phyloP scores from a whole-genome alignment of 768 basidiomycete genomes.

The Mycena rebaudengoi region DNA sequence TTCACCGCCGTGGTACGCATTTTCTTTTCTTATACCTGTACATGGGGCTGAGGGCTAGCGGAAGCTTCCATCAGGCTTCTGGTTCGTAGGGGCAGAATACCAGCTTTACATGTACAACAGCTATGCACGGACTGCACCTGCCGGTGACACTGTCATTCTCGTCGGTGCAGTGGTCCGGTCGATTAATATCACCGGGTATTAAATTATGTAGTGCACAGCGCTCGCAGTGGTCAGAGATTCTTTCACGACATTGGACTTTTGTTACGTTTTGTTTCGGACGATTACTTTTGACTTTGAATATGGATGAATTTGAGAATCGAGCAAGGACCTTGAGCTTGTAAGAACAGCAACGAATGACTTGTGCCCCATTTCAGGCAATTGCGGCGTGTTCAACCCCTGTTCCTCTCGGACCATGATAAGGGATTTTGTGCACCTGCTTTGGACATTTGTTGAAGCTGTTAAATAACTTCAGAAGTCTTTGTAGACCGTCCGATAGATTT shows the following conservation, averaged over 20 bases:
- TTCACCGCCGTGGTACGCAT: slow-evolving; percentile 9
- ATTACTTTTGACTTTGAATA: no score
- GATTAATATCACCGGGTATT: slow-evolving; percentile 13
- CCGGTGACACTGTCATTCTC: slow-evolving; percentile 1
- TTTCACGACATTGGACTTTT: slow-evolving; percentile 1
- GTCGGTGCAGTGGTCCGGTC: background rate
- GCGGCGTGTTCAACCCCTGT: no score
- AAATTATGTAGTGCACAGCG: slow-evolving; percentile 1
- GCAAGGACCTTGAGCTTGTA: no score
- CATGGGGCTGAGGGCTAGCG: background rate
- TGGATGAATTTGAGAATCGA: no score
- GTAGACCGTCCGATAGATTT: no score
- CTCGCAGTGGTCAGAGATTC: background rate
- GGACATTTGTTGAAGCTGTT: no score
- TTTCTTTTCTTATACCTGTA: background rate
- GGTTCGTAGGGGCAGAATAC: slow-evolving; percentile 10
- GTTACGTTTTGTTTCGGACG: background rate
- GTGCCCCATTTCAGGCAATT: no score
- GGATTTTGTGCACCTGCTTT: no score
- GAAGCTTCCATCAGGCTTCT: slow-evolving; percentile 5
- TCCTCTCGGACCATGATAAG: no score
- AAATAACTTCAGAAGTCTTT: no score
- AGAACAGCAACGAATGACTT: no score
- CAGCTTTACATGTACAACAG: slow-evolving; percentile 8
- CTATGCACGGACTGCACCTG: slow-evolving; percentile 1